A percentile compares a stretch with the other conserved stretches of the same genome.
These are phyloP conservation scores for Puccinia horiana DNA, from an alignment of 1,284 basidiomycete genomes.

Conservation along the genomic window DNA sequence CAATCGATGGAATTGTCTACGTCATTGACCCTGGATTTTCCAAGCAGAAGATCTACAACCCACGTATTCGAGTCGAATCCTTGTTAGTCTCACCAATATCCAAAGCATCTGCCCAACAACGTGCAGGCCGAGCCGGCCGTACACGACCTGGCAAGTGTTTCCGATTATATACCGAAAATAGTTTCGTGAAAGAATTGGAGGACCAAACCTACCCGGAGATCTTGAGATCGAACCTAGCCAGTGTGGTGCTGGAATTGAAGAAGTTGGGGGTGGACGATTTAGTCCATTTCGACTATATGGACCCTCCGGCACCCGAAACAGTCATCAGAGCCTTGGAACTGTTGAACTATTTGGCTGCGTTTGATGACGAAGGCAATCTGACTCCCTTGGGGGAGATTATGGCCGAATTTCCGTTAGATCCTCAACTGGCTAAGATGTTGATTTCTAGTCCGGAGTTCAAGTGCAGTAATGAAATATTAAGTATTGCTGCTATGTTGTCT, in stretches of 20 bases:
- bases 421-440: constrained; percentile 93
- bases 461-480: constrained; percentile 93
- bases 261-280: constrained; percentile 73
- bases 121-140: constrained; percentile 92
- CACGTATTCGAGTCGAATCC: constrained; percentile 91
- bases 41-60: constrained; percentile 97
- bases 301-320: constrained; percentile 94
- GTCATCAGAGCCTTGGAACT: constrained; percentile 96
- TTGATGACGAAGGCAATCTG: constrained; percentile 91
- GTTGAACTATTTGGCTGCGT: constrained; percentile 84
- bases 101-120: constrained; percentile 92
- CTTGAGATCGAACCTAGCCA: constrained; percentile 69
- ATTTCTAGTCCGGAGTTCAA: constrained; percentile 91
- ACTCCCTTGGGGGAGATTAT: constrained; percentile 85
- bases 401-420: constrained; percentile 98
- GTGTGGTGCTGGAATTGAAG: constrained; percentile 89
- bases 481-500: constrained; percentile 93
- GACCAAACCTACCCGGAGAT: constrained; percentile 98
- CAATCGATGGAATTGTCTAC: constrained; percentile 98
- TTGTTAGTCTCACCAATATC: constrained; percentile 92
- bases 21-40: constrained; percentile 97
- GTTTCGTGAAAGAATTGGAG: constrained; percentile 91
- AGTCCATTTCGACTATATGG: constrained; percentile 92
- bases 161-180: constrained; percentile 92
- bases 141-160: constrained; percentile 97